Base-by-base conservation (phyloP, 2,329 filamentous ascomycete species). In the Pseudomassariella vexata region DNA sequence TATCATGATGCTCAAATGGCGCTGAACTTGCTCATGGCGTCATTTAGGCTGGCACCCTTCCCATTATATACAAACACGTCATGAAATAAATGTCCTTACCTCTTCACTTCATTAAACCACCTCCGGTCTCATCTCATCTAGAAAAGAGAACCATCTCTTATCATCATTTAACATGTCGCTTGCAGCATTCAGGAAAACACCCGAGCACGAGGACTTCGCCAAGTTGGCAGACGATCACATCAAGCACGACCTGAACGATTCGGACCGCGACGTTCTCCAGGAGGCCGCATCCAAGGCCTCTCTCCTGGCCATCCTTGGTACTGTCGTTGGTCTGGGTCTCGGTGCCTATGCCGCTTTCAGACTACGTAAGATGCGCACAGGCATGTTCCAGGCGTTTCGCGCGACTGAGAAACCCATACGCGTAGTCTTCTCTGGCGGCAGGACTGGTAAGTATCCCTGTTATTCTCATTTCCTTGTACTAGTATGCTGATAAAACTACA, bases 331-430 rank as follows among this genome's bases (percentile, higher is more conserved):
- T 4, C 50, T 84, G 3, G 71, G 70, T 0, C 59, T 84, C 1
- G 77, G 77, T 4, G 41, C 76, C 15, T 70, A 68, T 34, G 57
- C 76, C 11, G 78, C 78, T 3, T 68, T 69, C 41, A 64, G 76
- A 8, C 50, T 83, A 9, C 65, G 79, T 23, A 57, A 57, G 23
- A 65, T 70, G 38, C 68, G 79, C 27, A 55, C 62, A 19, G 61
- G 66, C n/a, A 69, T 80, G 53, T 82, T 81, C 60, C 65, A 68
- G 25, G 70, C 73, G 6, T 76, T 84, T 56, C 66, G 69, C 14
- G 67, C 76, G 0, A 57, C 66, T 31, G 75, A 82, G 49, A 75
- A 72, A 51, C 80, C 80, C 0, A 73, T 69, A 0, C 65, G 76
- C 32, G 67, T 84, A 5, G 57, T 70, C 10, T 84, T 84, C 50